Evolutionary conservation across 2,329 filamentous ascomycete genomes (phyloP).

Genomic region (Talaromyces rugulosus): DNA sequence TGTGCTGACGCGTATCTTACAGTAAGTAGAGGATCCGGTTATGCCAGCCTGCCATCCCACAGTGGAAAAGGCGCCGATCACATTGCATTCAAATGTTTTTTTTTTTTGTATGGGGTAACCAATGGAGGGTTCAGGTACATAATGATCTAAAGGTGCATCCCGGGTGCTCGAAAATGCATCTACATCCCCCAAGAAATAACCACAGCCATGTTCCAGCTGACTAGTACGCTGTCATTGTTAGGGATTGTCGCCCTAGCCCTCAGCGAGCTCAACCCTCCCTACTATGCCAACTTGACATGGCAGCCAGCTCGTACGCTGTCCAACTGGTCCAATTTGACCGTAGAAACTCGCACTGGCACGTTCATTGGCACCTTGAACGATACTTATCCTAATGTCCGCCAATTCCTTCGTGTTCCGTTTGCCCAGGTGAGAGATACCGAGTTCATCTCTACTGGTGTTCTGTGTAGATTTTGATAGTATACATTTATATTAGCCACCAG

Average conservation of each 20-base stretch:
- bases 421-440: slow-evolving; percentile 20
- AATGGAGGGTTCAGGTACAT: too few species aligned
- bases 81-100: background rate
- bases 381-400: slow-evolving; percentile 31
- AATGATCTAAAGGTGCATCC: too few species aligned
- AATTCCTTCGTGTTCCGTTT: slow-evolving; percentile 37
- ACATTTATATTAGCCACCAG: slow-evolving; percentile 16
- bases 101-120: too few species aligned
- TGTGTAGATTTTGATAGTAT: background rate
- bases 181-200: too few species aligned
- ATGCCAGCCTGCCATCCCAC: background rate
- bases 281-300: slow-evolving; percentile 18
- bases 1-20: background rate
- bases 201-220: too few species aligned
- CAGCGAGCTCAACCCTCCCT: slow-evolving; percentile 6
- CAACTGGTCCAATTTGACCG: slow-evolving; percentile 17
- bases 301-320: slow-evolving; percentile 14
- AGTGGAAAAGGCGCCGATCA: background rate
- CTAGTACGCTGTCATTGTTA: background rate
- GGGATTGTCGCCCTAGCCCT: background rate
- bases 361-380: slow-evolving; percentile 30
- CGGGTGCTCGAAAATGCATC: too few species aligned
- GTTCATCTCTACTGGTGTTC: background rate
- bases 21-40: background rate
- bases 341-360: slow-evolving; percentile 15